Percentiles rank a stretch among this genome's conserved stretches.
Evolutionary conservation across 78 protist genomes (phyloP).

Genomic region (Salpingoeca rosetta): DNA sequence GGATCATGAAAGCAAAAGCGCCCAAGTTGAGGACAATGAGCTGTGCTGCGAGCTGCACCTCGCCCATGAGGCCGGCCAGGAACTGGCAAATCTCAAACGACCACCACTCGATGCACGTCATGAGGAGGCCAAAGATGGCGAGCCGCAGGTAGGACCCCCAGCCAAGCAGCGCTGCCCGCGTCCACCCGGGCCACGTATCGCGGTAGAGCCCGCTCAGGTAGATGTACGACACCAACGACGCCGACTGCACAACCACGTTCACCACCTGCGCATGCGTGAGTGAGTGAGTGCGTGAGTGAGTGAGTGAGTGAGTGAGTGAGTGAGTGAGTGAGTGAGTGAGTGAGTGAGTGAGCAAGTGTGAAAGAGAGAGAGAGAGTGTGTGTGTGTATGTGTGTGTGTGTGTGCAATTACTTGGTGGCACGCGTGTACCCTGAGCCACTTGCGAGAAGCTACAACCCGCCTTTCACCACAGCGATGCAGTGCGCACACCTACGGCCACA

Average conservation of each 20-base stretch:
- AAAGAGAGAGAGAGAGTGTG: no score
- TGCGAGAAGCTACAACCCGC: no score
- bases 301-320: no score
- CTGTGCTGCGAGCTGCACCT: background rate
- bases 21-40: background rate
- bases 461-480: no score
- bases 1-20: background rate
- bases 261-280: no score
- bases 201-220: background rate
- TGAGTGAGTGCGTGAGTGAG: no score
- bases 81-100: background rate
- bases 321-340: no score
- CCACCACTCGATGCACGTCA: slow-evolving; percentile 19
- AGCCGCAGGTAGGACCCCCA: background rate
- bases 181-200: background rate
- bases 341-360: no score
- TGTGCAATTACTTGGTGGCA: no score
- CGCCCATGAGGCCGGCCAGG: background rate
- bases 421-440: no score
- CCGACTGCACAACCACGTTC: background rate
- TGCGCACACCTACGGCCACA: no score
- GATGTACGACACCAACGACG: background rate
- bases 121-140: background rate
- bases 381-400: no score
- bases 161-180: background rate